Conservation (phyloP, 2,329 filamentous ascomycete genomes). For the Leptographium procerum region DNA sequence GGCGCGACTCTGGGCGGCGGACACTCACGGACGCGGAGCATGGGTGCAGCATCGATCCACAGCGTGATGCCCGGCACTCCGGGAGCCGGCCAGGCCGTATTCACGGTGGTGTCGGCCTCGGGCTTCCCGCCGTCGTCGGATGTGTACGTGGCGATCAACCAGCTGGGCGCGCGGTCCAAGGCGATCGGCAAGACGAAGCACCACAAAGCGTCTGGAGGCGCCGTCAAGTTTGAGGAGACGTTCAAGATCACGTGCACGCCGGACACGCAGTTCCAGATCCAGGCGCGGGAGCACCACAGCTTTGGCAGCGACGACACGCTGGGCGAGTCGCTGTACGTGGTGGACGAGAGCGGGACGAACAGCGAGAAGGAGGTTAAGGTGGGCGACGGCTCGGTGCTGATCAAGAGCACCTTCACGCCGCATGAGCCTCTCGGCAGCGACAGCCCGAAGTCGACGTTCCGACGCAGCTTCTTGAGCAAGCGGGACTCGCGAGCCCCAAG, state of each 20-base stretch:
- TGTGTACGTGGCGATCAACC: conserved; percentile 64
- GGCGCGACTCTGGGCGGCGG: conserved; percentile 8
- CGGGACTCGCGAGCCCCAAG: conserved; percentile 29
- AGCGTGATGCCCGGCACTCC: conserved; percentile 46
- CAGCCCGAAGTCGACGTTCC: conserved; percentile 34
- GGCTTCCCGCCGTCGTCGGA: conserved; percentile 69
- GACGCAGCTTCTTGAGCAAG: conserved; percentile 46
- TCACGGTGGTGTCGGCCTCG: conserved; percentile 67
- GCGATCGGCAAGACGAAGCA: conserved; percentile 87
- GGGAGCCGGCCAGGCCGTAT: conserved; percentile 63
- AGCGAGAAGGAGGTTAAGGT: conserved; percentile 64
- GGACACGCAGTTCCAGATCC: conserved; percentile 75
- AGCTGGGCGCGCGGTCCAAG: conserved; percentile 59
- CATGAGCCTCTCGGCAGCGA: conserved; percentile 21
- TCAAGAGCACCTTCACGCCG: conserved; percentile 62
- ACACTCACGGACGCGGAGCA: conserved; percentile 46
- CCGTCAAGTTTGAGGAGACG: conserved; percentile 62
- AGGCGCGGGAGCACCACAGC: conserved; percentile 73
- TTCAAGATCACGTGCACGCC: conserved; percentile 70
- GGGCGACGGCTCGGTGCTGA: conserved; percentile 58
- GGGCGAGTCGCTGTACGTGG: conserved; percentile 78
- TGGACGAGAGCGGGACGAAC: conserved; percentile 64
- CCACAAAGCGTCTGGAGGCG: conserved; percentile 58
- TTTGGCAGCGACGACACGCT: conserved; percentile 76
- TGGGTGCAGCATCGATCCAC: conserved; percentile 54